A percentile compares a stretch with the other conserved stretches of the same genome.
Conservation (phyloP, 2,329 filamentous ascomycete genomes). For the Oidium heveae region DNA sequence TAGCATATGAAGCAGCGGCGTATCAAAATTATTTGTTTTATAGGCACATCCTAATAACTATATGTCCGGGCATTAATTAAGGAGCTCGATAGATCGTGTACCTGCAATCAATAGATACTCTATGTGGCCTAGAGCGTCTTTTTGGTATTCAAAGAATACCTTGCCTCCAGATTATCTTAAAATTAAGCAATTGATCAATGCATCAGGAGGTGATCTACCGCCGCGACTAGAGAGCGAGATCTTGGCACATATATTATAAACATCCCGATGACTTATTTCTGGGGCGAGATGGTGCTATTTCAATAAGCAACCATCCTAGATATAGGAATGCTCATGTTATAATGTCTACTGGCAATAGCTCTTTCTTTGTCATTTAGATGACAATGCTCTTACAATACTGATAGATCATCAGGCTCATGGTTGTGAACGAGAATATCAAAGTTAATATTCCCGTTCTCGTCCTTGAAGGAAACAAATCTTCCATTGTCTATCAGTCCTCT, state of each 20-base stretch:
- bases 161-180: neutral
- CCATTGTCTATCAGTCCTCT: neutral
- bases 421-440: no score
- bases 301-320: neutral
- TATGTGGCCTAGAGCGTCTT: neutral
- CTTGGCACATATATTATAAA: neutral
- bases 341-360: neutral
- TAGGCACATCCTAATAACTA: neutral
- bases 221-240: neutral
- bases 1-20: neutral
- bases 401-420: neutral
- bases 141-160: neutral
- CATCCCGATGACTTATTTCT: neutral
- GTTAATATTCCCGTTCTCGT: no score
- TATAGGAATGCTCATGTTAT: neutral
- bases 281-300: no score
- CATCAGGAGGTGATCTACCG: neutral
- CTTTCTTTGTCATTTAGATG: neutral
- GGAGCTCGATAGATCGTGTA: neutral
- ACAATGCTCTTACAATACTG: neutral
- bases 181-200: neutral
- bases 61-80: neutral
- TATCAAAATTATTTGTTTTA: neutral
- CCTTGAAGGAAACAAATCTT: neutral
- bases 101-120: neutral